phyloP scores from a whole-genome alignment of 768 basidiomycete genomes.

The Symmetrospora coprosmae region DNA sequence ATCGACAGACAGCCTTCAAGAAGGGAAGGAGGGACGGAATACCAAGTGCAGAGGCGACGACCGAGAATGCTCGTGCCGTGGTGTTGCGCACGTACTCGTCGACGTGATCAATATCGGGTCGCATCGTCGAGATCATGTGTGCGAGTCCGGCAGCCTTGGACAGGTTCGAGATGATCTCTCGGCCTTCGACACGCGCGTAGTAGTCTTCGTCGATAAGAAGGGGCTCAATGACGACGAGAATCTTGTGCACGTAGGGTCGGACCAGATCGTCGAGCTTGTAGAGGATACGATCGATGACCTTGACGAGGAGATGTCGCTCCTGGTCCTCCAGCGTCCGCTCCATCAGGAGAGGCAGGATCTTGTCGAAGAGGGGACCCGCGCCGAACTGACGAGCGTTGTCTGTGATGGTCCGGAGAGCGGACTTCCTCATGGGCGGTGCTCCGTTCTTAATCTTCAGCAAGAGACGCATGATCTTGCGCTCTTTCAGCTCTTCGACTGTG shows the following conservation, averaged over 20 bases:
- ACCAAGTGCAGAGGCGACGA: constrained; percentile 94
- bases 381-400: constrained; percentile 98
- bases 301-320: constrained; percentile 92
- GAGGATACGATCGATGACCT: constrained; percentile 94
- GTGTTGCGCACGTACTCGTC: constrained; percentile 99
- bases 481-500: constrained; percentile 95
- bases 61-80: constrained; percentile 90
- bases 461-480: constrained; percentile 96
- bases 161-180: constrained; percentile 96
- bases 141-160: constrained; percentile 97
- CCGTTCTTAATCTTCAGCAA: constrained; percentile 98
- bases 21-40: constrained; percentile 95
- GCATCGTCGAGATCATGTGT: constrained; percentile 99
- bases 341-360: constrained; percentile 95
- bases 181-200: constrained; percentile 55
- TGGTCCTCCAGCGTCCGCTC: constrained; percentile 90
- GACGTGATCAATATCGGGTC: constrained; percentile 97
- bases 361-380: constrained; percentile 94
- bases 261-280: constrained; percentile 99
- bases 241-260: constrained; percentile 97
- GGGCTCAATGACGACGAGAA: constrained; percentile 97
- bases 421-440: constrained; percentile 93
- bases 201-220: constrained; percentile 91
- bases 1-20: constrained; percentile 93
- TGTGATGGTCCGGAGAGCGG: constrained; percentile 91